These are phyloP conservation scores for Vinca major DNA, from an alignment of 305 asterid species.

Conservation along the genomic window DNA sequence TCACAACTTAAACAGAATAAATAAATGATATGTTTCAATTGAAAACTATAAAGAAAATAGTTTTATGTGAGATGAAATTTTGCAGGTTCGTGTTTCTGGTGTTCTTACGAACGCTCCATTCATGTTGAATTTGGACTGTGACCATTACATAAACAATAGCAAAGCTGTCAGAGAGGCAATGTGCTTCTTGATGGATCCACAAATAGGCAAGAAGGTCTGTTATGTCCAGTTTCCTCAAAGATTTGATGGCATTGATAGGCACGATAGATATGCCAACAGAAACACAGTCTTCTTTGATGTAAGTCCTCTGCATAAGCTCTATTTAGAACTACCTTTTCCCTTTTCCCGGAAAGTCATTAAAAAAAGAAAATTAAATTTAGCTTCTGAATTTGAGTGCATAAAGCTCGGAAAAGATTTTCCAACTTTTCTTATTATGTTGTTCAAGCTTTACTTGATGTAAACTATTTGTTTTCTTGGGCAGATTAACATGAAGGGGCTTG, in stretches of 20 bases:
- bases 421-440: not conserved
- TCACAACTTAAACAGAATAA: not conserved
- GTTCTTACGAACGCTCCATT: slow-evolving; percentile 97
- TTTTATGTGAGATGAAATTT: slow-evolving; percentile 8
- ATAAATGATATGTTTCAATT: not conserved
- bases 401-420: not conserved
- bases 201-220: slow-evolving; percentile 79
- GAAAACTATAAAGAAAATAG: slow-evolving; percentile 4
- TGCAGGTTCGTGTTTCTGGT: slow-evolving; percentile 87
- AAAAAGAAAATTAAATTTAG: not conserved
- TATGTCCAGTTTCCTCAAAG: slow-evolving; percentile 97
- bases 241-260: slow-evolving; percentile 85
- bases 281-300: slow-evolving; percentile 97
- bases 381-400: not conserved
- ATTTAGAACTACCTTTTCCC: not conserved
- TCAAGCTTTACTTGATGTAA: not conserved
- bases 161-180: slow-evolving; percentile 89
- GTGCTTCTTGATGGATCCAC: slow-evolving; percentile 98
- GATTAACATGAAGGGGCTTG: slow-evolving; percentile 97
- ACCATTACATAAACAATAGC: slow-evolving; percentile 92
- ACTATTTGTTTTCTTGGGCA: slow-evolving; percentile 22
- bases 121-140: slow-evolving; percentile 99
- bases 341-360: not conserved
- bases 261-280: slow-evolving; percentile 92
- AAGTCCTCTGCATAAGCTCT: slow-evolving; percentile 25